Percentiles rank a stretch among this genome's conserved stretches.
Evolutionary conservation across 225 moss, liverwort and hornwort genomes (phyloP).

Genomic region (Antitrichia curtipendula): DNA sequence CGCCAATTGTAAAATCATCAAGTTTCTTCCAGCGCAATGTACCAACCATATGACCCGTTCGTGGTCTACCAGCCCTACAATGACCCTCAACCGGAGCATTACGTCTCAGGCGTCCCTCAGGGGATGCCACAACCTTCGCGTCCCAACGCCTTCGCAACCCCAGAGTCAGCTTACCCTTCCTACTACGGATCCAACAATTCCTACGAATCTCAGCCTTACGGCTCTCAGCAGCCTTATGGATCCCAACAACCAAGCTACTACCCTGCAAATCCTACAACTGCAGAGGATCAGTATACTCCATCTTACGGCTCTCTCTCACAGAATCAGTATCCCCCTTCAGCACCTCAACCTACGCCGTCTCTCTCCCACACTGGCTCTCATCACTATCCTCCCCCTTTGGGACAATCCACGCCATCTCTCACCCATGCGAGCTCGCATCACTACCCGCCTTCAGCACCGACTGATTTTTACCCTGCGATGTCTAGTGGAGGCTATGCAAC

Average conservation of each 20-base stretch:
- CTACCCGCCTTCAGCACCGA: constrained; percentile 9
- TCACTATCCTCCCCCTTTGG: constrained; percentile 9
- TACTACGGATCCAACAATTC: neutral
- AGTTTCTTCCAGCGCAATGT: neutral
- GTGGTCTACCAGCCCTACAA: constrained; percentile 1
- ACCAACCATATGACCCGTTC: neutral
- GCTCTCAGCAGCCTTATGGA: neutral
- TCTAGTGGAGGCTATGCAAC: constrained; percentile 6
- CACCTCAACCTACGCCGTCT: neutral
- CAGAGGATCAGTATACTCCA: neutral
- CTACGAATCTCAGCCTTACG: neutral
- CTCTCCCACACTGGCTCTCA: constrained; percentile 4
- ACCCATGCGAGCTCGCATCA: constrained; percentile 4
- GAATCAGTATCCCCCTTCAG: constrained; percentile 18
- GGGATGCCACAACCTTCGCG: constrained; percentile 10
- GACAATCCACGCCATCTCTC: neutral
- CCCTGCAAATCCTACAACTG: neutral
- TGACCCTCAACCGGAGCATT: constrained; percentile 11
- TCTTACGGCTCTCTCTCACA: constrained; percentile 5
- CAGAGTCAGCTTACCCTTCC: neutral
- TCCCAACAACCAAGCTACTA: neutral
- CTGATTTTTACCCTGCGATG: constrained; percentile 1
- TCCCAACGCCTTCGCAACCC: neutral
- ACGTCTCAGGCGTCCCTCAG: neutral
- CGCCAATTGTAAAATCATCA: neutral